Evolutionary conservation across 169 alveolate species (phyloP).

Genomic region (Eimeria maxima): DNA sequence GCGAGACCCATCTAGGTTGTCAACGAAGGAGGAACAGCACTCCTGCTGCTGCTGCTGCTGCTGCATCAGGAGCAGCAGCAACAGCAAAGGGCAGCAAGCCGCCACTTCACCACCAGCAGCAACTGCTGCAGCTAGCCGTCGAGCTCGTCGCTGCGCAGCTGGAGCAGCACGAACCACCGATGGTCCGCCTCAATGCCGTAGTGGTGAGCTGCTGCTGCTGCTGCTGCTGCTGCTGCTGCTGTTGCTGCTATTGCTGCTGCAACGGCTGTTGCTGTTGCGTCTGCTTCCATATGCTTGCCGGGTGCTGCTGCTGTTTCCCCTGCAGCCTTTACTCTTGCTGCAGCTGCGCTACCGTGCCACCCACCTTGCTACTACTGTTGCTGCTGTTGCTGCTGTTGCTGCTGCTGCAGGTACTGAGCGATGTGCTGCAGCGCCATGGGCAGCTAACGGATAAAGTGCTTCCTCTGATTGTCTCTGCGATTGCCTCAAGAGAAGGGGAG

Average conservation of each 20-base stretch:
- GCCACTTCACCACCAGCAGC: not conserved
- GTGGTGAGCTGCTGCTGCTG: conserved; percentile 43
- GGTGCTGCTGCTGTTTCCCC: not conserved
- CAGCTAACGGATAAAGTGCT: conserved; percentile 16
- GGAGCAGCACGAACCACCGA: conserved; percentile 8
- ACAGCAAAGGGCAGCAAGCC: not conserved
- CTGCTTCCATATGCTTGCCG: not conserved
- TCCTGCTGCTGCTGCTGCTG: no score
- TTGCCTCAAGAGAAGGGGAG: not conserved
- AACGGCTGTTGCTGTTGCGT: no score
- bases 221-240: no score
- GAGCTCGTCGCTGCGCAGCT: conserved; percentile 35
- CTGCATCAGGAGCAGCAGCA: no score
- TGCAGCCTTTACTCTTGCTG: not conserved
- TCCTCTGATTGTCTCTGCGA: conserved; percentile 60
- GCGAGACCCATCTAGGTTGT: not conserved
- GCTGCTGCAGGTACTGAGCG: conserved; percentile 51
- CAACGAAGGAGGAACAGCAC: not conserved
- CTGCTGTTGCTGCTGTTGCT: not conserved
- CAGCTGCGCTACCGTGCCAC: not conserved
- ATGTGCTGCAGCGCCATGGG: conserved; percentile 58
- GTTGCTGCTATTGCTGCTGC: no score
- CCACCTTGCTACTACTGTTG: not conserved
- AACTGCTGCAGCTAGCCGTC: conserved; percentile 12
- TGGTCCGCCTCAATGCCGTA: conserved; percentile 44